Base-by-base conservation (phyloP, 2,329 filamentous ascomycete species). In the Stachybotrys chartarum region DNA sequence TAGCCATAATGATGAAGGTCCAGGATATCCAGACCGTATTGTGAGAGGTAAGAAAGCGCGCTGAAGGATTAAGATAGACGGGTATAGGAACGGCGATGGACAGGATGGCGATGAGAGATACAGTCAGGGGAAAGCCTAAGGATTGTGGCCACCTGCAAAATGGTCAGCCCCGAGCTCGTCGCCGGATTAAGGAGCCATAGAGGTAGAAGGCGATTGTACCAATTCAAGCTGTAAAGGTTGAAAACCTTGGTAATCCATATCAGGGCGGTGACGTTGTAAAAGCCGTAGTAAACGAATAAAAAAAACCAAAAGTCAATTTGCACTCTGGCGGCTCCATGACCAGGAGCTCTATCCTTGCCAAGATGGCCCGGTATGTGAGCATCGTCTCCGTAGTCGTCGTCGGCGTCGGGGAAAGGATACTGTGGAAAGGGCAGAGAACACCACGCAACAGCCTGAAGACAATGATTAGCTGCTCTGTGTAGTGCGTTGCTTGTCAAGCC, bases 221-320 rank as follows among this genome's bases (percentile, higher is more conserved):
- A 88, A 70, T 88, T 88, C 55, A 88, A 73, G 58, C 80, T 83
- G 73, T 88, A 88, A 24, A 88, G 75, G 63, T 88, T 88, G 68
- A 88, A 88, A 6, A 87, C 78, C 64, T 87, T 87, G 51, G 85
- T 88, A 65, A 88, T 86, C 83, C 84, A 88, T 58, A 86, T 80
- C 61, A 88, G 70, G 3, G 84, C 85, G 5, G 83, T 85, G 30
- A 87, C 64, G 65, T 85, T 87, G 69, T 88, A 88, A 61, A 86
- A 80, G 55, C 83, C 83, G 67, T 88, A 88, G 71, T 87, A 88
- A 55, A 86, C 80, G 51, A 86, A 79, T 44, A 88, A 73, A 64
- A 88, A 88, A 74, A 86, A 87, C 84, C 85, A 88, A 64, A 87
- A 87, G 71, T 85, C 86, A 61, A 87, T 79, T 58, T 81, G 78